Conservation (phyloP, 2,329 filamentous ascomycete genomes). For the Aspergillus quadrilineatus region DNA sequence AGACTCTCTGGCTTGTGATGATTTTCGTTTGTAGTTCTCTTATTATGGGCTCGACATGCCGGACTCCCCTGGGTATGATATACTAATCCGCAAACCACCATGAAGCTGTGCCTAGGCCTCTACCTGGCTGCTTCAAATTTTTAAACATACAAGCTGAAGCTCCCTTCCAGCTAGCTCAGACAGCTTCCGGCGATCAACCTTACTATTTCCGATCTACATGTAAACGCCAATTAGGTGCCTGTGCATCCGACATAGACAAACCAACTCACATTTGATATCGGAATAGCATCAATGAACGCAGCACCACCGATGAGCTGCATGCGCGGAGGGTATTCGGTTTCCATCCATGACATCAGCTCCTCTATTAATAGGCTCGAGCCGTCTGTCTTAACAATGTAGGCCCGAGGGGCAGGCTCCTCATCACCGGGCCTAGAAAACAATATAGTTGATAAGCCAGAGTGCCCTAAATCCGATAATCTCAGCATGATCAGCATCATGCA, state of each 20-base stretch:
- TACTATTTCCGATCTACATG: background rate
- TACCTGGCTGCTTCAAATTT: background rate
- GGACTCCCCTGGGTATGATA: too few species aligned
- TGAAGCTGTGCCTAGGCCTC: too few species aligned
- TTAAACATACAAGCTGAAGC: background rate
- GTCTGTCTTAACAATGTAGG: background rate
- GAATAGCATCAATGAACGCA: background rate
- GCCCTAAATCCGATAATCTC: too few species aligned
- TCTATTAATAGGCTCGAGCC: background rate
- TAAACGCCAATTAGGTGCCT: background rate
- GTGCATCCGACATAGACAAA: background rate
- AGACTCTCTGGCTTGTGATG: too few species aligned
- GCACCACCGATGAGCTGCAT: background rate
- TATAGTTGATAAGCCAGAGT: background rate
- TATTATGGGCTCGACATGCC: too few species aligned
- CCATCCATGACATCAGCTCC: background rate
- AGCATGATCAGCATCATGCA: too few species aligned
- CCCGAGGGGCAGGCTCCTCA: background rate
- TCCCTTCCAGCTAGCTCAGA: background rate
- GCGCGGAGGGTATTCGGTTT: background rate
- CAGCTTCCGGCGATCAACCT: background rate
- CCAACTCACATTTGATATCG: background rate
- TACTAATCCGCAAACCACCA: too few species aligned
- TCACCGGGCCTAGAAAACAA: background rate
- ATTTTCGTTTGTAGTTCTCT: too few species aligned